Conservation (phyloP, 148 eudicot genomes). For the Cornus suecica region DNA sequence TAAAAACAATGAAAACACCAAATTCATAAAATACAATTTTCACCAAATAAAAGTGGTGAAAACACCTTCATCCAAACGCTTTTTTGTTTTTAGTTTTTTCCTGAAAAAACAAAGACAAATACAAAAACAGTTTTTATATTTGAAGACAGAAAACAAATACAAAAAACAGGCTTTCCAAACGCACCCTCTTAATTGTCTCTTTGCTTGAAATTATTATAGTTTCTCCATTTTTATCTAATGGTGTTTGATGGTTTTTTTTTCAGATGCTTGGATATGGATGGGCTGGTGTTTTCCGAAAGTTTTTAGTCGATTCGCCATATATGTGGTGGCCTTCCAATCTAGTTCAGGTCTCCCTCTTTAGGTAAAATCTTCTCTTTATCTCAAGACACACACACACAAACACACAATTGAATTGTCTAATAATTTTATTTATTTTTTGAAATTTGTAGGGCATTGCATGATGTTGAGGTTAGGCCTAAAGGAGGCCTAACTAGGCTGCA, state of each 20-base stretch:
- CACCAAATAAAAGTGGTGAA: no score
- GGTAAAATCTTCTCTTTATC: conserved; percentile 22
- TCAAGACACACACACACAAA: neutral
- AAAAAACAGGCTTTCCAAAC: no score
- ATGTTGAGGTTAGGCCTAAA: conserved; percentile 35
- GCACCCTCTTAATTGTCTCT: no score
- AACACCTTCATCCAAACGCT: no score
- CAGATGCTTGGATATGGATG: conserved; percentile 62
- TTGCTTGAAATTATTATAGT: neutral
- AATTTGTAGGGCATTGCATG: conserved; percentile 41
- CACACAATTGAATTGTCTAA: neutral
- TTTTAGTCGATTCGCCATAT: conserved; percentile 46
- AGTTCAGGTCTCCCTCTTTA: conserved; percentile 46
- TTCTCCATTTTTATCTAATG: neutral
- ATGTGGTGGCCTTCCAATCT: conserved; percentile 59
- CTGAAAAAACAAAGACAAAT: no score
- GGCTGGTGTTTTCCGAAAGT: conserved; percentile 46
- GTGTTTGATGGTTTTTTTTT: neutral
- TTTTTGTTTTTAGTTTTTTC: no score
- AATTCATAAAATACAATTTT: no score
- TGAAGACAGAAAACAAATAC: no score
- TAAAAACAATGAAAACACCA: no score
- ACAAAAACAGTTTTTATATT: no score
- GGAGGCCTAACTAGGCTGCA: conserved; percentile 46
- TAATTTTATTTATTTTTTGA: neutral